phyloP scores from a whole-genome alignment of 441 rosid species.

The Kokia cookei region DNA sequence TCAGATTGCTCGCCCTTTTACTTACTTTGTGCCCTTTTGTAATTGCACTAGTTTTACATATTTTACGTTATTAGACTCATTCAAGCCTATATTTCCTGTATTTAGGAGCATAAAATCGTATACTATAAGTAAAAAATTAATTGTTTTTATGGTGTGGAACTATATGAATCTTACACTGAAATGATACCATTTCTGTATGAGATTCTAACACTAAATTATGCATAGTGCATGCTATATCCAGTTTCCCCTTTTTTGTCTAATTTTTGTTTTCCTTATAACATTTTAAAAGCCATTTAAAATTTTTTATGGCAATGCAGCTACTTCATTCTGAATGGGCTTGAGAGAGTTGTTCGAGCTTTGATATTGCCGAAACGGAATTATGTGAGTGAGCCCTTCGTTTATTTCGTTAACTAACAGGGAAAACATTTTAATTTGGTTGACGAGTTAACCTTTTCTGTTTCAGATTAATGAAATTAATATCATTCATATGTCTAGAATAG shows the following conservation, averaged over 20 bases:
- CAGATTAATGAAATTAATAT: not conserved
- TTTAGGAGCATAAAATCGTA: not conserved
- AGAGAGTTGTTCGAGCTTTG: conserved; percentile 81
- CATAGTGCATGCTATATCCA: not conserved
- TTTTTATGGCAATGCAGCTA: conserved; percentile 46
- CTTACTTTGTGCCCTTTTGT: not conserved
- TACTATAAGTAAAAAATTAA: not conserved
- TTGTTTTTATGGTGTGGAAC: not conserved
- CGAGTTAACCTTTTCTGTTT: not conserved
- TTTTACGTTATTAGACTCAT: not conserved
- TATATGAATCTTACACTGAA: not conserved
- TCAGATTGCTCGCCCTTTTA: not conserved
- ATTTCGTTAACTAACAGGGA: not conserved
- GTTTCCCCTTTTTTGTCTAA: not conserved
- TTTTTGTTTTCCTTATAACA: not conserved
- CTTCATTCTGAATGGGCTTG: conserved; percentile 88
- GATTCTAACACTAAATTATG: not conserved
- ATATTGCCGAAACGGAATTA: conserved; percentile 89
- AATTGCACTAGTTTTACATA: not conserved
- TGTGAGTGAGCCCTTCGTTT: conserved; percentile 44
- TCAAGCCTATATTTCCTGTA: not conserved
- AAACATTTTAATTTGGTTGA: not conserved
- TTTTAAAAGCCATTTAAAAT: not conserved
- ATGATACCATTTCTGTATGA: not conserved
- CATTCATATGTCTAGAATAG: not conserved